phyloP scores from a whole-genome alignment of 192 early-diverging fungal species.

The Umbelopsis ramanniana region DNA sequence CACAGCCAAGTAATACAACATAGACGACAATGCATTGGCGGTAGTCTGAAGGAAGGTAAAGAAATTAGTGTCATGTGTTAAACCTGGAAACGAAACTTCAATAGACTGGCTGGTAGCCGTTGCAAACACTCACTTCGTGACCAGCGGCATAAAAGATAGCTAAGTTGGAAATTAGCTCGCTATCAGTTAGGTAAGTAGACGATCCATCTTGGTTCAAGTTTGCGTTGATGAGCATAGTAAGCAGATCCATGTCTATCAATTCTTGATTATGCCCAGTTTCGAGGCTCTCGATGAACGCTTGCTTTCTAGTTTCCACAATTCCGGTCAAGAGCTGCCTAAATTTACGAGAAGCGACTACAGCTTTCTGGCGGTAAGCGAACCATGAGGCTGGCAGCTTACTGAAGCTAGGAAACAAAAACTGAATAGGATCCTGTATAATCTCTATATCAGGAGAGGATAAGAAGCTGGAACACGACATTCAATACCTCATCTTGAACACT shows the following conservation, averaged over 20 bases:
- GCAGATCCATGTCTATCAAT: conserved; percentile 29
- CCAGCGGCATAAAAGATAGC: conserved; percentile 1
- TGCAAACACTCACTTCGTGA: neutral
- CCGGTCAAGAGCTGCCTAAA: neutral
- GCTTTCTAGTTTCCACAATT: conserved; percentile 1
- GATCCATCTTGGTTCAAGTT: neutral
- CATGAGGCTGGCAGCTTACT: conserved; percentile 13
- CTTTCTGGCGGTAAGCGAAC: neutral
- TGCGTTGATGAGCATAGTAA: conserved; percentile 38
- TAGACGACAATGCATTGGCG: conserved; percentile 5
- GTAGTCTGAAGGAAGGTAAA: neutral
- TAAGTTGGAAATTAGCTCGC: conserved; percentile 11
- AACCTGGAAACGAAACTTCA: too few species aligned
- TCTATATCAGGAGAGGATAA: neutral
- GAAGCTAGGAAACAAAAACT: conserved; percentile 6
- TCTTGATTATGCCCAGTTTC: neutral
- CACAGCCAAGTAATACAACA: conserved; percentile 14
- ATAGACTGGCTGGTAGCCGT: neutral
- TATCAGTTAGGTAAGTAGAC: neutral
- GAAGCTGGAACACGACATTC: neutral
- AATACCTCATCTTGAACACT: neutral
- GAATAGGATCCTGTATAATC: neutral
- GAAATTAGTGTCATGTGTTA: too few species aligned
- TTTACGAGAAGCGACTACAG: neutral
- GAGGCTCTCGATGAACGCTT: neutral